Conservation (phyloP, 2,329 filamentous ascomycete species). For the Aspergillus sp. region DNA sequence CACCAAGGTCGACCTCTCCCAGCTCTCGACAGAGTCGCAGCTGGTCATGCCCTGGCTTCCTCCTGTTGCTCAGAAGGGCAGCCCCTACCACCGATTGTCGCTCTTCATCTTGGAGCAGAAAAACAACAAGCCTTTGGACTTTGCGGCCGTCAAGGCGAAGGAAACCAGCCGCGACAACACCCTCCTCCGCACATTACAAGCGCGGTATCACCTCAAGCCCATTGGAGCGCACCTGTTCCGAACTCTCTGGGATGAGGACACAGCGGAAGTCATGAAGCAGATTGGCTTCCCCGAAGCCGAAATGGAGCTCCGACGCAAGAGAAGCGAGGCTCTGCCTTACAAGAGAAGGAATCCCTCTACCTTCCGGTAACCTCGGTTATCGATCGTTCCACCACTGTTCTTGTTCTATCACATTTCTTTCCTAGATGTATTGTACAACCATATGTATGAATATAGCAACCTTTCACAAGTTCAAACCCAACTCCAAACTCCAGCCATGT, state of each 20-base stretch:
- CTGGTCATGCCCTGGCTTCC: constrained; percentile 79
- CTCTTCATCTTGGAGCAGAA: constrained; percentile 82
- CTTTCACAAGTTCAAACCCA: constrained; percentile 9
- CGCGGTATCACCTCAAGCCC: constrained; percentile 66
- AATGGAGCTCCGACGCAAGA: constrained; percentile 80
- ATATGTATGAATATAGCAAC: constrained; percentile 42
- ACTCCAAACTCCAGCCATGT: constrained; percentile 28
- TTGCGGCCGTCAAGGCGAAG: constrained; percentile 55
- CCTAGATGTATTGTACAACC: constrained; percentile 43
- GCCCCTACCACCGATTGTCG: constrained; percentile 84
- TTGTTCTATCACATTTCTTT: constrained; percentile 23
- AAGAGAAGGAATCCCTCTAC: constrained; percentile 56
- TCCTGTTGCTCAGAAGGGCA: constrained; percentile 83
- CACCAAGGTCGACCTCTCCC: constrained; percentile 64
- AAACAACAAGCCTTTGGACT: constrained; percentile 59
- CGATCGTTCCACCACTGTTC: constrained; percentile 15
- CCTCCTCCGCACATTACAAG: constrained; percentile 71
- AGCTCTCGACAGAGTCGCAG: constrained; percentile 61
- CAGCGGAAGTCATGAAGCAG: constrained; percentile 80
- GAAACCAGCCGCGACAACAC: constrained; percentile 64
- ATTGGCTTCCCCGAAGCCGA: constrained; percentile 73
- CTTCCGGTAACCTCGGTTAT: constrained; percentile 37
- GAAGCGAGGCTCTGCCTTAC: constrained; percentile 66
- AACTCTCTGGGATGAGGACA: constrained; percentile 84
- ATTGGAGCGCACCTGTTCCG: constrained; percentile 89